Base-by-base conservation (phyloP, 1,284 basidiomycete genomes). In the Trametes versicolor region DNA sequence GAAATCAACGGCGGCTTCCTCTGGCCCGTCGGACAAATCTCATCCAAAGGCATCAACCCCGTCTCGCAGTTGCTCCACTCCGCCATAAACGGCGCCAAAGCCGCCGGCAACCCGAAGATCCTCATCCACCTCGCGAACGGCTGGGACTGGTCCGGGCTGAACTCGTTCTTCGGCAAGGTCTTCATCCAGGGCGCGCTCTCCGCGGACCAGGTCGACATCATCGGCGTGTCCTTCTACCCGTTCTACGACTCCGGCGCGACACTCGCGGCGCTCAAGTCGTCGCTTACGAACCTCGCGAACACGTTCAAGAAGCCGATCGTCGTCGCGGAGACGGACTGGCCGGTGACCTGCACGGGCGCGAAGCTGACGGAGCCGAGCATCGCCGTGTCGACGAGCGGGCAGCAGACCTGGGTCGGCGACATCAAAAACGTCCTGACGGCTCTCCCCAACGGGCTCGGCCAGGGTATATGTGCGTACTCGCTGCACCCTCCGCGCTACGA, bases 271-370 rank as follows among this genome's bases (percentile, higher is more conserved):
- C 79, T 90, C 52, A 74, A 83, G 65, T 81, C 83, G 6, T 85
- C 83, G 50, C 75, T 90, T 68, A 82, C 80, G 34, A 81, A 79
- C 48, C 76, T 87, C 43, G 81, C 84, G 7, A 82, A 80, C 53
- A 81, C 79, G 52, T 84, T 80, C 54, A 79, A 77, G 53, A 89
- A 89, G 79, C 84, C 84, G 27, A 58, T 89, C 49, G 83, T 89
- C 72, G 82, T 89, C 12, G 87, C 86, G 4, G 88, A 89, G 75
- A 89, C 87, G 3, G 84, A 90, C 74, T 90, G 87, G 87, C 86
- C 88, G 0, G 84, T 76, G 12, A 71, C 75, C 0, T 89, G 88
- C 74, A 71, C 77, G 34, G 83, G 82, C 3, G 79, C 78, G 2
- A 75, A 80, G 0, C 72, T 87, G 69, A 86, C 83, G 62, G 82